Base-by-base conservation (phyloP, 2,329 filamentous ascomycete species). In the Chaetomiaceae sp. region DNA sequence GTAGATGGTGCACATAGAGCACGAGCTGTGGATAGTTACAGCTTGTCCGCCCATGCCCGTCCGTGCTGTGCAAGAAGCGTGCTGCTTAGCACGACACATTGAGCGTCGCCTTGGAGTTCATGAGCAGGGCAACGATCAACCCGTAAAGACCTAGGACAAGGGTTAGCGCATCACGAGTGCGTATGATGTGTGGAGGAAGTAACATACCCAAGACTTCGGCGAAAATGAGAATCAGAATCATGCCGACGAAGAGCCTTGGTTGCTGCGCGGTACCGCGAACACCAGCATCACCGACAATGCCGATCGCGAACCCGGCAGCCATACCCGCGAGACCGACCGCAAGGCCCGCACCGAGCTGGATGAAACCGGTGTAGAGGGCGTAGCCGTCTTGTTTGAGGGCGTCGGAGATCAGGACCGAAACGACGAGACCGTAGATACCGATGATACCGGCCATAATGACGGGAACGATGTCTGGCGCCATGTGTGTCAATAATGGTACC, bases 401-500 rank as follows among this genome's bases (percentile, higher is more conserved):
- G 70, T 89, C 87, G 66, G 88, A 90, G 68, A 93, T 89, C 66
- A 93, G 75, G 70, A 93, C 88, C 16, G 88, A 91, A 55, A 92
- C 87, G 73, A 93, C 88, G 60, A 93, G 81, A 65, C 88, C 88
- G 77, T 93, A 99, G 73, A 99, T 97, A 87, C 89, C 93, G 75
- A 99, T 97, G 75, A 99, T 99, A 97, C 93, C 93, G 80, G 93
- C 93, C 93, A 99, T 99, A 85, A 99, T 96, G 74, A 97, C 93
- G 70, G 93, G 93, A 60, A 97, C 92, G 73, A 97, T 96, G 82
- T 96, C 92, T 97, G 31, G 62, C 9, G 43, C 38, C 16, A 21
- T 1, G 7, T 5, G 8, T 4, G 53, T 60, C 40, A 61, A 42
- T 35, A 34, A 30, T 35, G 14, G 20, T 25, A 25, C 25, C 27